Evolutionary conservation across 345 rosid genomes (phyloP).

Genomic region (Euphorbia tirucalli): DNA sequence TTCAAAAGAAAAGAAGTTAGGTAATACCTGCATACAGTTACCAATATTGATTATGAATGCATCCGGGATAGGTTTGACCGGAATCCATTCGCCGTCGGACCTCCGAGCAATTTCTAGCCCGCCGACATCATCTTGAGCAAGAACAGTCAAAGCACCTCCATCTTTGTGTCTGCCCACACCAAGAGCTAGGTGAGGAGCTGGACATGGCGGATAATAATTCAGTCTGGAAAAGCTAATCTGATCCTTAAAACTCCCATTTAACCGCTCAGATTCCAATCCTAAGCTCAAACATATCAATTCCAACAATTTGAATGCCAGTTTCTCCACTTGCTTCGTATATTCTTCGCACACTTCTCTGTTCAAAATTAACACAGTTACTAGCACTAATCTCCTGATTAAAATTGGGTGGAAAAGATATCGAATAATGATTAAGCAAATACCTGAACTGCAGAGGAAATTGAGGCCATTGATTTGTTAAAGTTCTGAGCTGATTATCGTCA

Average conservation of each 20-base stretch:
- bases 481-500: constrained; percentile 43
- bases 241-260: constrained; percentile 55
- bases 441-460: constrained; percentile 52
- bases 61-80: constrained; percentile 46
- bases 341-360: constrained; percentile 66
- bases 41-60: constrained; percentile 78
- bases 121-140: constrained; percentile 78
- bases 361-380: not conserved
- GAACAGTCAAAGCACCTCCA: constrained; percentile 64
- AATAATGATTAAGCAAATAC: constrained; percentile 23
- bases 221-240: constrained; percentile 61
- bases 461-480: constrained; percentile 77
- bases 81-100: constrained; percentile 74
- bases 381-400: too few species aligned
- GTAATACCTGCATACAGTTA: constrained; percentile 53
- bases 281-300: constrained; percentile 68
- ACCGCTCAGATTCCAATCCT: constrained; percentile 49
- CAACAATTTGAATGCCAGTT: constrained; percentile 55
- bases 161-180: constrained; percentile 92
- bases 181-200: constrained; percentile 71
- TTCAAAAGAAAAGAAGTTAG: too few species aligned
- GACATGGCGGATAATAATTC: constrained; percentile 82
- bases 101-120: constrained; percentile 71
- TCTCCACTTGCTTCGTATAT: constrained; percentile 61
- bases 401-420: too few species aligned